Percentiles rank a stretch among this genome's conserved stretches.
Evolutionary conservation across 257 asterid species (phyloP).

Genomic region (Nicotiana otophora): DNA sequence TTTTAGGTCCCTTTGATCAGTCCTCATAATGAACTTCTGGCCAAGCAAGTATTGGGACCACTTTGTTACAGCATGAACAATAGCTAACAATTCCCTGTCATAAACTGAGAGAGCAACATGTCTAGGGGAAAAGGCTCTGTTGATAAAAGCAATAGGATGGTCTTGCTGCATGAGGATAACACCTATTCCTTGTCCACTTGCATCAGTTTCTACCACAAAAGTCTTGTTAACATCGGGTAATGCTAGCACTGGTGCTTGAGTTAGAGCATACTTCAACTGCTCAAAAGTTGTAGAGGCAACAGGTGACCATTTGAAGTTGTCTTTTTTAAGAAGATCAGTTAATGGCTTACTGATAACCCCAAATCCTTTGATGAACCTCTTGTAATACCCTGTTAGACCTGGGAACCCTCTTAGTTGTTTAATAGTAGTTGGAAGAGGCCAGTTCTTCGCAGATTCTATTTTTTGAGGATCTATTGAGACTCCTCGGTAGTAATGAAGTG

Average conservation of each 20-base stretch:
- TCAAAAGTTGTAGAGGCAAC: background rate
- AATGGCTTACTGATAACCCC: too few species aligned
- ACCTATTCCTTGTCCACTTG: background rate
- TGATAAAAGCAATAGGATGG: background rate
- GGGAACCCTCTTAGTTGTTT: too few species aligned
- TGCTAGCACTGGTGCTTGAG: background rate
- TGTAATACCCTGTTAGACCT: too few species aligned
- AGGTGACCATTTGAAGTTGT: background rate
- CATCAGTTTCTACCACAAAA: background rate
- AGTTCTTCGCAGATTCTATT: too few species aligned
- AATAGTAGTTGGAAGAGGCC: too few species aligned
- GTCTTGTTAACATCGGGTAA: background rate
- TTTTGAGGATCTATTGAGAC: too few species aligned
- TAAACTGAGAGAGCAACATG: too few species aligned
- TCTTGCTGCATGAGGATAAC: background rate
- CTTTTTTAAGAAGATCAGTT: background rate
- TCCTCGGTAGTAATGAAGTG: too few species aligned
- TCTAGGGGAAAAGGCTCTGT: background rate
- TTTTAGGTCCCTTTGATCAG: background rate
- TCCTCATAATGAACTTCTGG: too few species aligned
- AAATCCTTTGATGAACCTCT: too few species aligned
- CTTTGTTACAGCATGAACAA: background rate
- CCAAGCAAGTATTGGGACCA: too few species aligned
- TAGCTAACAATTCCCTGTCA: background rate
- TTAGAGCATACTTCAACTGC: too few species aligned